phyloP scores from a whole-genome alignment of 805 yeast genomes.

The Saccharomycopsis sp. region DNA sequence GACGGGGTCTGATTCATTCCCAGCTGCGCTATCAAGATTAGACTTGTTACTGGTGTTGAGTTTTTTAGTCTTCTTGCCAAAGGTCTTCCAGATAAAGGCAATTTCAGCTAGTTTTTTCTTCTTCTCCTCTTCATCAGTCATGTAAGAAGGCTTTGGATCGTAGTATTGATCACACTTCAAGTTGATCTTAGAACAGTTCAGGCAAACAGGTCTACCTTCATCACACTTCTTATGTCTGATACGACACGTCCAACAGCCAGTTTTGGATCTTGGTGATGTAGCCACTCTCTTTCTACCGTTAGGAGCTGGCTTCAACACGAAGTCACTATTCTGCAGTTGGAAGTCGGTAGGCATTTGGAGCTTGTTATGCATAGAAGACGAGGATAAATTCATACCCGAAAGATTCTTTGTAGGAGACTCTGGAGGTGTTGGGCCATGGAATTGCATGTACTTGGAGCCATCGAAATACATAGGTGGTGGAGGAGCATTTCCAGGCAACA shows the following conservation, averaged over 20 bases:
- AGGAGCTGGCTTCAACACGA: slow-evolving; percentile 19
- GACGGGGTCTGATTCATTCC: background rate
- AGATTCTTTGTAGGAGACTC: background rate
- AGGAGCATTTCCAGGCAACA: background rate
- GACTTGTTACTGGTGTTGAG: background rate
- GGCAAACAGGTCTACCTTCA: slow-evolving; percentile 38
- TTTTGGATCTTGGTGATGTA: slow-evolving; percentile 34
- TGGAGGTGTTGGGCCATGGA: background rate
- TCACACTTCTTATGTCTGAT: slow-evolving; percentile 62
- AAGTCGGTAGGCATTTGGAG: background rate
- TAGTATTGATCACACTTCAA: slow-evolving; percentile 21
- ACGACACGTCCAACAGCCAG: slow-evolving; percentile 57
- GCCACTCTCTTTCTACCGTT: slow-evolving; percentile 21
- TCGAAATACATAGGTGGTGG: background rate
- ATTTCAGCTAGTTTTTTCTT: slow-evolving; percentile 21
- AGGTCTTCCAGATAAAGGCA: slow-evolving; percentile 20
- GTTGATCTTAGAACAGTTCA: slow-evolving; percentile 31
- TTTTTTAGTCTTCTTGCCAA: slow-evolving; percentile 12
- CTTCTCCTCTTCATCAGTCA: slow-evolving; percentile 20
- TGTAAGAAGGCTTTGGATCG: slow-evolving; percentile 22
- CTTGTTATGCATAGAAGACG: background rate
- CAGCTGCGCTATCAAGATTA: background rate
- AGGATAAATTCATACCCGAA: background rate
- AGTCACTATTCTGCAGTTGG: slow-evolving; percentile 6
- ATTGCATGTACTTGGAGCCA: slow-evolving; percentile 1